Evolutionary conservation across 139 green algal genomes (phyloP).

Genomic region (Raphidocelis subcapitata): DNA sequence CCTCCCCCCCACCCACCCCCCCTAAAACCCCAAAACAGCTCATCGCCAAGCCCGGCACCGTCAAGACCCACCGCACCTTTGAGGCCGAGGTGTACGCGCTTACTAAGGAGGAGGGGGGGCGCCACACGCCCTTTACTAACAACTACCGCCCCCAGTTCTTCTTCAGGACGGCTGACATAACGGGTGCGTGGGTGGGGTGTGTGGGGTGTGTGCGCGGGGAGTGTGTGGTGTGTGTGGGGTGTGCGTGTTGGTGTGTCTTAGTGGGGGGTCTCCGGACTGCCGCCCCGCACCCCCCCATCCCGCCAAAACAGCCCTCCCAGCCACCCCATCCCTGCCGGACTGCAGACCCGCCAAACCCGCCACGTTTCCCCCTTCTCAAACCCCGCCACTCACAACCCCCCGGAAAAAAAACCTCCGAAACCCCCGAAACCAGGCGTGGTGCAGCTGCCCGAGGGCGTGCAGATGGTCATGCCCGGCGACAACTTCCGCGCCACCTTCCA

Average conservation of each 20-base stretch:
- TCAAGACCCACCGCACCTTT: conserved; percentile 84
- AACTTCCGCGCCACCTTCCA: conserved; percentile 91
- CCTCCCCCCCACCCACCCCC: too few species aligned
- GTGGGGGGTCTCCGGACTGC: background rate
- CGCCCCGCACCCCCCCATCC: too few species aligned
- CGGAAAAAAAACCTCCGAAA: background rate
- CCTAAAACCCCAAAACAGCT: too few species aligned
- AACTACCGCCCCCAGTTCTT: conserved; percentile 99
- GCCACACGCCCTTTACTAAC: conserved; percentile 97
- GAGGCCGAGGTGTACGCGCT: conserved; percentile 93
- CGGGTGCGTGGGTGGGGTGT: conserved; percentile 44
- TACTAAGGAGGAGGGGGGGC: conserved; percentile 97
- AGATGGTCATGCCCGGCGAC: conserved; percentile 99
- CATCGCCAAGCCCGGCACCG: conserved; percentile 80
- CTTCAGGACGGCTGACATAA: conserved; percentile 95
- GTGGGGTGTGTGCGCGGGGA: background rate
- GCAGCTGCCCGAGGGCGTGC: conserved; percentile 73
- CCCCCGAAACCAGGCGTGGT: conserved; percentile 67
- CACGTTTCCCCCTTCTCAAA: too few species aligned
- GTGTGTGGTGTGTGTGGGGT: background rate
- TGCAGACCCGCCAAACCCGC: too few species aligned
- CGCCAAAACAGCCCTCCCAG: too few species aligned
- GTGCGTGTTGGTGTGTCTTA: background rate
- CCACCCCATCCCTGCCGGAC: too few species aligned
- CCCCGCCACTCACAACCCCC: too few species aligned